Evolutionary conservation across 306 rosid species (phyloP).

Genomic region (Mimosa bimucronata): DNA sequence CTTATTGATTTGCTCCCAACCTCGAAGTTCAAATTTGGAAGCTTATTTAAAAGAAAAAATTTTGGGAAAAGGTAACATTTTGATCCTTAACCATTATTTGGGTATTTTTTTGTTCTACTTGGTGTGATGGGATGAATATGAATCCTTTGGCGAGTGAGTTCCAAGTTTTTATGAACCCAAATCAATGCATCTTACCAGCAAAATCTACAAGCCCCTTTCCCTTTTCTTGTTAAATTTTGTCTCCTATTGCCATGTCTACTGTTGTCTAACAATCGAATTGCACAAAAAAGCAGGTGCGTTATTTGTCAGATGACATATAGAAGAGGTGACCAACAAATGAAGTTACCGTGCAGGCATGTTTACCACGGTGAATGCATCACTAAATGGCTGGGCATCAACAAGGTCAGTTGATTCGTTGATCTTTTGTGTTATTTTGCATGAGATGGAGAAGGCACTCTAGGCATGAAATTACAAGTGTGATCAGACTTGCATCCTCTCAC

Average conservation of each 20-base stretch:
- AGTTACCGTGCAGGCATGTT: slow-evolving; percentile 86
- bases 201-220: background rate
- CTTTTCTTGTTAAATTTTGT: background rate
- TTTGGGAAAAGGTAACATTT: slow-evolving; percentile 65
- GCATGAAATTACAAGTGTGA: too few relatives aligned
- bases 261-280: slow-evolving; percentile 28
- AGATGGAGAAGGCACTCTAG: too few relatives aligned
- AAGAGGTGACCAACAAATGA: slow-evolving; percentile 86
- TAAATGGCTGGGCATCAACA: slow-evolving; percentile 94
- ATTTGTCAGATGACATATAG: slow-evolving; percentile 89
- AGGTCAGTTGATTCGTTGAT: slow-evolving; percentile 46
- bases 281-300: slow-evolving; percentile 67
- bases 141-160: background rate
- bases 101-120: background rate
- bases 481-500: too few relatives aligned
- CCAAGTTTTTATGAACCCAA: background rate
- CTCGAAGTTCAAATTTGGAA: slow-evolving; percentile 66
- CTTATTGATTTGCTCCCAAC: slow-evolving; percentile 84
- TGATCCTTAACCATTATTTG: slow-evolving; percentile 2
- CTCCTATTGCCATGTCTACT: background rate
- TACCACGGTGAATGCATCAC: slow-evolving; percentile 87
- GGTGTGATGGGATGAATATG: background rate
- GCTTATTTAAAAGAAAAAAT: slow-evolving; percentile 76
- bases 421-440: too few relatives aligned
- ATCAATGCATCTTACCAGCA: background rate